Evolutionary conservation across 2,329 filamentous ascomycete genomes (phyloP).

Genomic region (Claviceps sorghi): DNA sequence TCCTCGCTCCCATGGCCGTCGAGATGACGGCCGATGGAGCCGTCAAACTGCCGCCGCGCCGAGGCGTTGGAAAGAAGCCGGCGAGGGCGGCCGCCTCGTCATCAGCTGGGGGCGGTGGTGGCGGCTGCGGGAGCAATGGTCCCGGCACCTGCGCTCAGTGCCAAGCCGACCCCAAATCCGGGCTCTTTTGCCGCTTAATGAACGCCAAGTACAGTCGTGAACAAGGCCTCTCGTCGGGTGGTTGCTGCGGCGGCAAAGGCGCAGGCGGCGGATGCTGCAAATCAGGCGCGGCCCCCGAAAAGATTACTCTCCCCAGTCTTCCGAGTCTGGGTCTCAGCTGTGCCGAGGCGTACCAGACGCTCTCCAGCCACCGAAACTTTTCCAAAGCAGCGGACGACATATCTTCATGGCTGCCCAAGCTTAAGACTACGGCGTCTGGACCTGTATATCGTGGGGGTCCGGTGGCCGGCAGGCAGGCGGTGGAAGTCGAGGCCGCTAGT

Average conservation of each 20-base stretch:
- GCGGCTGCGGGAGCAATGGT: constrained; percentile 48
- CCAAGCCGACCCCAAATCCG: constrained; percentile 61
- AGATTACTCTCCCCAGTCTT: constrained; percentile 21
- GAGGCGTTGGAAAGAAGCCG: constrained; percentile 16
- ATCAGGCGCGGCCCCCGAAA: constrained; percentile 17
- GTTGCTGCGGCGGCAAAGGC: constrained; percentile 49
- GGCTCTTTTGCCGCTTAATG: constrained; percentile 69
- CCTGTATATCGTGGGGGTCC: constrained; percentile 12
- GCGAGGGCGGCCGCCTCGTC: constrained; percentile 13
- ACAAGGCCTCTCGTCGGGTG: constrained; percentile 13
- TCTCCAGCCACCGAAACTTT: constrained; percentile 64
- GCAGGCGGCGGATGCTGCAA: constrained; percentile 52
- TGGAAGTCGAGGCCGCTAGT: constrained; percentile 70
- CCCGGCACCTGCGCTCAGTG: constrained; percentile 72
- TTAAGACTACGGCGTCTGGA: constrained; percentile 41
- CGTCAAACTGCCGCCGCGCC: constrained; percentile 41
- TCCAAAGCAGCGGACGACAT: constrained; percentile 60
- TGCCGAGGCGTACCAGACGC: constrained; percentile 64
- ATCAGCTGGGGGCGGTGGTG: not conserved
- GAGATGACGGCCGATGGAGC: constrained; percentile 46
- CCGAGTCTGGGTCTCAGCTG: constrained; percentile 50
- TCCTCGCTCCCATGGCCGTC: constrained; percentile 35
- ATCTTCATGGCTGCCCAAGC: constrained; percentile 59
- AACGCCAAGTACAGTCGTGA: constrained; percentile 47
- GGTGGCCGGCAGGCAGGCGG: constrained; percentile 36